These are phyloP conservation scores for Lactarius hengduanensis DNA, from an alignment of 768 basidiomycete species.

Conservation along the genomic window DNA sequence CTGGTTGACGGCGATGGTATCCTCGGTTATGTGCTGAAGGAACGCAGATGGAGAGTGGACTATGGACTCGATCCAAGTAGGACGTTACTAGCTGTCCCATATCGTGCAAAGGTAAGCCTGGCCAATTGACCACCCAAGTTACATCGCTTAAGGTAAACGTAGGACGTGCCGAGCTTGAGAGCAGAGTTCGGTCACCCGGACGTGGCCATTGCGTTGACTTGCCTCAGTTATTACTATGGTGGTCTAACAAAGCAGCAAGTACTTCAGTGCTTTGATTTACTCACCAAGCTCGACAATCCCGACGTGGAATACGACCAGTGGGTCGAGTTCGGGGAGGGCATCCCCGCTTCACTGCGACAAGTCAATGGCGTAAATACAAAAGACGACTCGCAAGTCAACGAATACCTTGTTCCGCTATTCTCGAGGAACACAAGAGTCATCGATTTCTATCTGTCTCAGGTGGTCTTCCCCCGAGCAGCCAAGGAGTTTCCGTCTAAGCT, in stretches of 20 bases:
- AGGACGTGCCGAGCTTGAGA: slow-evolving; percentile 46
- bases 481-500: slow-evolving; percentile 50
- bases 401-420: slow-evolving; percentile 38
- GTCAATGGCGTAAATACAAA: slow-evolving; percentile 44
- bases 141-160: not conserved
- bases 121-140: not conserved
- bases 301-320: slow-evolving; percentile 43
- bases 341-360: slow-evolving; percentile 36
- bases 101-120: slow-evolving; percentile 40
- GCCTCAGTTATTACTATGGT: slow-evolving; percentile 48
- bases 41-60: slow-evolving; percentile 50
- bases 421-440: slow-evolving; percentile 39
- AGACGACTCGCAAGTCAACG: slow-evolving; percentile 37
- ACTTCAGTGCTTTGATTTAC: slow-evolving; percentile 37
- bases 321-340: slow-evolving; percentile 30
- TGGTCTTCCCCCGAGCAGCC: slow-evolving; percentile 52
- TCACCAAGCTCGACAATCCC: slow-evolving; percentile 45
- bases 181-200: slow-evolving; percentile 58
- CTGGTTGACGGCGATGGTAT: slow-evolving; percentile 39
- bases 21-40: slow-evolving; percentile 39
- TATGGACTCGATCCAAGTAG: slow-evolving; percentile 47
- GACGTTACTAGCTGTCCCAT: slow-evolving; percentile 51
- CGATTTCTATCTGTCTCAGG: slow-evolving; percentile 45
- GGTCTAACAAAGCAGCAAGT: slow-evolving; percentile 45
- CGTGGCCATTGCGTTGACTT: slow-evolving; percentile 45